Percentiles rank a stretch among this genome's conserved stretches.
These are phyloP conservation scores for Linderina pennispora DNA, from an alignment of 192 early-diverging fungal genomes.

Conservation along the genomic window DNA sequence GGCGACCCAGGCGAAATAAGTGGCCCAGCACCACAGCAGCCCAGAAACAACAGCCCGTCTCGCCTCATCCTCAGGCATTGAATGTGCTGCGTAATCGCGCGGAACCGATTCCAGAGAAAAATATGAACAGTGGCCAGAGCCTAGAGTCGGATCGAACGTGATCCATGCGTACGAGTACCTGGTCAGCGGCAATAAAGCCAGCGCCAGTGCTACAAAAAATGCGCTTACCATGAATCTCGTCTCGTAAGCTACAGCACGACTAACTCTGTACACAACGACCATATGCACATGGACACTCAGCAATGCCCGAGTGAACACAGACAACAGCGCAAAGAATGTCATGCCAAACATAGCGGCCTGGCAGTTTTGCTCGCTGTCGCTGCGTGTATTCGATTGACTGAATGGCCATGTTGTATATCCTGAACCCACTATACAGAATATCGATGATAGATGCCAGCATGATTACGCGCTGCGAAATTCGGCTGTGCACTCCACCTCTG, in stretches of 20 bases:
- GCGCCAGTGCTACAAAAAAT: constrained; percentile 10
- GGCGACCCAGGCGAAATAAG: constrained; percentile 32
- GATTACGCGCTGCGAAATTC: constrained; percentile 16
- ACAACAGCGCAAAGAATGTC: constrained; percentile 26
- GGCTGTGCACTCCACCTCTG: constrained; percentile 12
- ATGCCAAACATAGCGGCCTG: constrained; percentile 32
- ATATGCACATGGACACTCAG: constrained; percentile 23
- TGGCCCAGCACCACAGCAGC: constrained; percentile 22
- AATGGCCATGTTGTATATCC: constrained; percentile 20
- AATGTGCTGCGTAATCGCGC: background rate
- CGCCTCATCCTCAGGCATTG: constrained; percentile 3
- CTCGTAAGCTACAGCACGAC: constrained; percentile 14
- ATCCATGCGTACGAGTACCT: constrained; percentile 22
- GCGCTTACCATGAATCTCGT: constrained; percentile 8
- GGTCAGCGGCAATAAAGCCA: constrained; percentile 17
- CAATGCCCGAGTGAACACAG: constrained; percentile 18
- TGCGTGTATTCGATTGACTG: constrained; percentile 13
- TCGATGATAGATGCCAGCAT: constrained; percentile 18
- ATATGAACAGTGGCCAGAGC: constrained; percentile 31
- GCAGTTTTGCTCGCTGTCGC: constrained; percentile 28
- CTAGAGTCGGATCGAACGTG: constrained; percentile 26
- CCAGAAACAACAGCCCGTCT: constrained; percentile 14
- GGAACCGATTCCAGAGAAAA: constrained; percentile 25
- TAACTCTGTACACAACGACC: constrained; percentile 10
- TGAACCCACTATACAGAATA: constrained; percentile 9